Evolutionary conservation across 352 stramenopile species (phyloP).

Genomic region (Phytophthora boehmeriae): DNA sequence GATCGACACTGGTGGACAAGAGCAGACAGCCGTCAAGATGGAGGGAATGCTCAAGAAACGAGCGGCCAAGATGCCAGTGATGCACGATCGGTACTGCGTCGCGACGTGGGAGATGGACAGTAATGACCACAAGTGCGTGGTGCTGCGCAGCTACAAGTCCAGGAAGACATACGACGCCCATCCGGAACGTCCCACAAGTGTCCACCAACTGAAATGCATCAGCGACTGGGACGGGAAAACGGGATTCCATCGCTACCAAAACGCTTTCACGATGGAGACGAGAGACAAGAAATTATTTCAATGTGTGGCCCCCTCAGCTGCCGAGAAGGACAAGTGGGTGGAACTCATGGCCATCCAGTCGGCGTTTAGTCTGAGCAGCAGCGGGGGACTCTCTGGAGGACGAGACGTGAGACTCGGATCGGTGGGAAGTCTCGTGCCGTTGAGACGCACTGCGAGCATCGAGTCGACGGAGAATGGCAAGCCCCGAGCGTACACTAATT

Average conservation of each 20-base stretch:
- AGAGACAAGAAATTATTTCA: constrained; percentile 76
- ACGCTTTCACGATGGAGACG: constrained; percentile 79
- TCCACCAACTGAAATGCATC: constrained; percentile 72
- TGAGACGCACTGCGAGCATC: constrained; percentile 30
- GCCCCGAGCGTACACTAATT: constrained; percentile 26
- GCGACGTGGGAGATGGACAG: constrained; percentile 67
- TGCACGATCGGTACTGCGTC: constrained; percentile 86
- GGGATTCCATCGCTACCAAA: constrained; percentile 74
- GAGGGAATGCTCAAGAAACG: constrained; percentile 81
- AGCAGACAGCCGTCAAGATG: constrained; percentile 33
- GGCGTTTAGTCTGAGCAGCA: constrained; percentile 25
- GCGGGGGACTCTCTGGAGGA: constrained; percentile 3
- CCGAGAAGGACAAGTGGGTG: constrained; percentile 71
- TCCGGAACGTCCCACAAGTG: constrained; percentile 57
- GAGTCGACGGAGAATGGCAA: constrained; percentile 25
- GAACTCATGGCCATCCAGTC: constrained; percentile 54
- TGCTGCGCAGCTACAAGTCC: constrained; percentile 79
- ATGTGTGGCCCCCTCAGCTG: constrained; percentile 56
- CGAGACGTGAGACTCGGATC: constrained; percentile 30
- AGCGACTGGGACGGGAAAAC: constrained; percentile 80
- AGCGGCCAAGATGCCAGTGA: constrained; percentile 67
- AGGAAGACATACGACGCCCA: constrained; percentile 44
- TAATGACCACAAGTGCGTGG: constrained; percentile 54
- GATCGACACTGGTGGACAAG: too few relatives aligned
- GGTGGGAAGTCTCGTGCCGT: constrained; percentile 28